Percentiles rank a stretch among this genome's conserved stretches.
Evolutionary conservation across 208 protist species (phyloP).

Genomic region (Acanthamoeba royreba): DNA sequence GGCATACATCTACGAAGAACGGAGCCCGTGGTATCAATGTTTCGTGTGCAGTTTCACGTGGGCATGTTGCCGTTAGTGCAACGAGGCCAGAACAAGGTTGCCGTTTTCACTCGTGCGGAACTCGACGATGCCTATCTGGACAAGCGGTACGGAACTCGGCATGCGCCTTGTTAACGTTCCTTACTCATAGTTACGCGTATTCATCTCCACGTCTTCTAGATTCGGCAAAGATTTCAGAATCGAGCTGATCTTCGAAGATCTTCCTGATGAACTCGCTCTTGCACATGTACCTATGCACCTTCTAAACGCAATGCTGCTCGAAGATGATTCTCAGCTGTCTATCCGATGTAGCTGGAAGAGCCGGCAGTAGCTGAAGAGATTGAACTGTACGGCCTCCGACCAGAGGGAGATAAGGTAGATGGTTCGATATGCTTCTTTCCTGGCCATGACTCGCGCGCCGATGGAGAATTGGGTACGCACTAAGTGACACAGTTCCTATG

Average conservation of each 20-base stretch:
- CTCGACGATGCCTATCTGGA: conserved; percentile 49
- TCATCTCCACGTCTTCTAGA: no score
- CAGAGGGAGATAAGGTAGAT: not conserved
- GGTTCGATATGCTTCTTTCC: not conserved
- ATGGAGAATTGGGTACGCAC: not conserved
- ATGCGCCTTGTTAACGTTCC: not conserved
- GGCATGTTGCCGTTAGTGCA: not conserved
- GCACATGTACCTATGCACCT: not conserved
- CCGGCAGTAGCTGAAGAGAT: not conserved
- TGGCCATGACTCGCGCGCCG: not conserved
- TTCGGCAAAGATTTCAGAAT: conserved; percentile 44
- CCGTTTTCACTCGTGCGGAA: not conserved
- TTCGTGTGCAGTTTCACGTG: conserved; percentile 49
- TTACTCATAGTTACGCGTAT: not conserved
- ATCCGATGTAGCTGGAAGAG: not conserved
- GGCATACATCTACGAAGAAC: not conserved
- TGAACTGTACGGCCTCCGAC: not conserved
- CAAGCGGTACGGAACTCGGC: not conserved
- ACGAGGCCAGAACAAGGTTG: not conserved
- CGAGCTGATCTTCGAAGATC: conserved; percentile 6
- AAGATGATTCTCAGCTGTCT: not conserved
- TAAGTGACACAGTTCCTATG: not conserved
- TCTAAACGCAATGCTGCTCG: not conserved
- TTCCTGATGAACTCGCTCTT: not conserved
- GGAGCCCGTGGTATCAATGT: conserved; percentile 48